Evolutionary conservation across 176 grass and related monocot species (phyloP).

Genomic region (Pharus latifolius): DNA sequence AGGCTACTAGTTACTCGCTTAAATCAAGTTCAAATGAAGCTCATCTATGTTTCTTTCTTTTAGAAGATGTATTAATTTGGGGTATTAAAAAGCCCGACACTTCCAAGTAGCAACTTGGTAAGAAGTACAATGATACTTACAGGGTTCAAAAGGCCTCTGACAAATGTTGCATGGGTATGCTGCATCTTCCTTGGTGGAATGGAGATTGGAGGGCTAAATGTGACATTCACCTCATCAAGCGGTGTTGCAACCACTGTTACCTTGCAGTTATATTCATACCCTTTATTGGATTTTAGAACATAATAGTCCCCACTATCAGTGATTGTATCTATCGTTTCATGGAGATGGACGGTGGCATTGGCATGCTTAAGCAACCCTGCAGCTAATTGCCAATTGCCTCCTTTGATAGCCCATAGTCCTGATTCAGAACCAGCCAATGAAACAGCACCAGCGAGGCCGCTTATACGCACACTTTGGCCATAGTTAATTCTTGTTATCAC

Average conservation of each 20-base stretch:
- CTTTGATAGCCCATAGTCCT: slow-evolving; percentile 71
- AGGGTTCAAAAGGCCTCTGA: slow-evolving; percentile 74
- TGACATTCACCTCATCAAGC: slow-evolving; percentile 81
- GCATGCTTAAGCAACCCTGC: slow-evolving; percentile 57
- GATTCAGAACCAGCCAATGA: slow-evolving; percentile 82
- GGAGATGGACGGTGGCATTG: slow-evolving; percentile 65
- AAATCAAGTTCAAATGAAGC: too few relatives aligned
- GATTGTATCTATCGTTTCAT: slow-evolving; percentile 67
- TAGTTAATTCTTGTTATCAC: slow-evolving; percentile 98
- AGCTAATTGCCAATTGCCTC: slow-evolving; percentile 72
- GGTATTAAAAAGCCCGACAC: too few relatives aligned
- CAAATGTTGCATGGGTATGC: slow-evolving; percentile 78
- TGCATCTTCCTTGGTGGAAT: slow-evolving; percentile 76
- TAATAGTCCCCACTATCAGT: slow-evolving; percentile 56
- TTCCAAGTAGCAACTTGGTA: too few relatives aligned
- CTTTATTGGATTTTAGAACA: slow-evolving; percentile 57
- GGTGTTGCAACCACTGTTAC: slow-evolving; percentile 75
- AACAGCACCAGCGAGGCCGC: slow-evolving; percentile 71
- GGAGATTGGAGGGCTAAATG: slow-evolving; percentile 51
- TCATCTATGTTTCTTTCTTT: neutral
- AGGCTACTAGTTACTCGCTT: neutral
- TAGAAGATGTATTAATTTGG: too few relatives aligned
- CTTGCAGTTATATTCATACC: slow-evolving; percentile 56
- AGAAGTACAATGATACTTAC: slow-evolving; percentile 52
- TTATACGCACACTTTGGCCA: slow-evolving; percentile 63